Evolutionary conservation across 2,329 filamentous ascomycete genomes (phyloP).

Genomic region (Huntiella abstrusa): DNA sequence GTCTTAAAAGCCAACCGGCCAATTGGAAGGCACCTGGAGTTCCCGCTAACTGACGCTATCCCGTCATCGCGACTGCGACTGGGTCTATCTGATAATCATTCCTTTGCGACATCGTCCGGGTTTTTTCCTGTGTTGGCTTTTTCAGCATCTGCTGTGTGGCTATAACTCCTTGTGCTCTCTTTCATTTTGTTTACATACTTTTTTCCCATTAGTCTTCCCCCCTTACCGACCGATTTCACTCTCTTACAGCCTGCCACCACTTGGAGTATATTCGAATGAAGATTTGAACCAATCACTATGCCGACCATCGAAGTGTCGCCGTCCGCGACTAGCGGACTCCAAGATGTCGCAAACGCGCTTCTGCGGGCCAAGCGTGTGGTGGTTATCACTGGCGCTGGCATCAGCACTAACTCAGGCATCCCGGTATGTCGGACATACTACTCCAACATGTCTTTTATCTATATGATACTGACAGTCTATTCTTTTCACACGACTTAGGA

Average conservation of each 20-base stretch:
- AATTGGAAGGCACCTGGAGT: no score
- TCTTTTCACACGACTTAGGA: constrained; percentile 26
- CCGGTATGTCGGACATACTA: constrained; percentile 28
- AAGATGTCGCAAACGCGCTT: constrained; percentile 44
- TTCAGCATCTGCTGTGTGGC: no score
- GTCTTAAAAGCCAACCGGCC: no score
- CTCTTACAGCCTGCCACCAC: not conserved
- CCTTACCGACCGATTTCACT: no score
- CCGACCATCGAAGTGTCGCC: constrained; percentile 37
- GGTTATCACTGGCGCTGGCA: constrained; percentile 53
- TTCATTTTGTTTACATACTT: no score
- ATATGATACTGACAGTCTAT: not conserved
- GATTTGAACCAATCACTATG: constrained; percentile 23
- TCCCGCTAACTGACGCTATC: no score
- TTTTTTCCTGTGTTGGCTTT: no score
- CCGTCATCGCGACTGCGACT: no score
- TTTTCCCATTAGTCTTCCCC: no score
- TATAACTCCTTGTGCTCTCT: no score
- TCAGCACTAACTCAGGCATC: constrained; percentile 59
- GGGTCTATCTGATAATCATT: no score
- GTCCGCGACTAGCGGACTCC: constrained; percentile 34
- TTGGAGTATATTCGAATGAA: not conserved
- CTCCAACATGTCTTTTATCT: not conserved
- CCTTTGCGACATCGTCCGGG: no score
- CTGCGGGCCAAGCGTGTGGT: constrained; percentile 50